phyloP scores from a whole-genome alignment of 495 filamentous ascomycete species.

The Daldinia grandis region DNA sequence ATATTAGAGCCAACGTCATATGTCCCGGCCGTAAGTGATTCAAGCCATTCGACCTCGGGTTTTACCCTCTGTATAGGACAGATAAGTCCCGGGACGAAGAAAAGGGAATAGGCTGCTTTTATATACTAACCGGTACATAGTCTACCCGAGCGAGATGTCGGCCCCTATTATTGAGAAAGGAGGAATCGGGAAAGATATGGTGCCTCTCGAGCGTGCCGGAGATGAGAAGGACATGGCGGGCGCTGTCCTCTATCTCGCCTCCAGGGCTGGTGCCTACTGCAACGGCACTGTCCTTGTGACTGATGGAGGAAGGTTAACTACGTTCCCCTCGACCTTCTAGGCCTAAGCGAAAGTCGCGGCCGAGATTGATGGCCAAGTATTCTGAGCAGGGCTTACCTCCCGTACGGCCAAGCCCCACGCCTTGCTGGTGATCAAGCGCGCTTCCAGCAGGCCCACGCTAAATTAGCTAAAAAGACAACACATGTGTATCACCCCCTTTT shows the following conservation, averaged over 20 bases:
- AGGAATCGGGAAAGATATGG: slow-evolving; percentile 45
- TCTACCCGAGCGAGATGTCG: slow-evolving; percentile 73
- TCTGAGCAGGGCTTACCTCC: background rate
- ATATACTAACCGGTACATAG: slow-evolving; percentile 42
- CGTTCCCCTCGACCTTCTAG: slow-evolving; percentile 64
- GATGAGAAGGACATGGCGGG: slow-evolving; percentile 69
- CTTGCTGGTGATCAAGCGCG: background rate
- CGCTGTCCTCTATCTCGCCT: slow-evolving; percentile 67
- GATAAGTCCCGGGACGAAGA: background rate
- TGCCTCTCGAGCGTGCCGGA: slow-evolving; percentile 61
- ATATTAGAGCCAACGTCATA: slow-evolving; percentile 71
- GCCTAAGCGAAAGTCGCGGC: slow-evolving; percentile 7
- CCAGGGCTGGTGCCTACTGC: slow-evolving; percentile 68
- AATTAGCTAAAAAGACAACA: background rate
- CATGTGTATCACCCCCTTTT: background rate
- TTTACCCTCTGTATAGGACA: background rate
- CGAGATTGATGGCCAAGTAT: background rate
- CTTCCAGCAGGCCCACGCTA: background rate
- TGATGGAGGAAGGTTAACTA: slow-evolving; percentile 68
- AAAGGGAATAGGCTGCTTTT: background rate
- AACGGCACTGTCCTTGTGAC: slow-evolving; percentile 67
- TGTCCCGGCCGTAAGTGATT: slow-evolving; percentile 68
- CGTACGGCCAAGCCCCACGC: background rate
- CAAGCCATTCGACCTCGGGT: background rate
- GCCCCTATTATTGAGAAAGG: slow-evolving; percentile 52